Evolutionary conservation across 306 rosid genomes (phyloP), one percentile per base, ranked within the genome.

Genomic region (Alnus glutinosa): DNA sequence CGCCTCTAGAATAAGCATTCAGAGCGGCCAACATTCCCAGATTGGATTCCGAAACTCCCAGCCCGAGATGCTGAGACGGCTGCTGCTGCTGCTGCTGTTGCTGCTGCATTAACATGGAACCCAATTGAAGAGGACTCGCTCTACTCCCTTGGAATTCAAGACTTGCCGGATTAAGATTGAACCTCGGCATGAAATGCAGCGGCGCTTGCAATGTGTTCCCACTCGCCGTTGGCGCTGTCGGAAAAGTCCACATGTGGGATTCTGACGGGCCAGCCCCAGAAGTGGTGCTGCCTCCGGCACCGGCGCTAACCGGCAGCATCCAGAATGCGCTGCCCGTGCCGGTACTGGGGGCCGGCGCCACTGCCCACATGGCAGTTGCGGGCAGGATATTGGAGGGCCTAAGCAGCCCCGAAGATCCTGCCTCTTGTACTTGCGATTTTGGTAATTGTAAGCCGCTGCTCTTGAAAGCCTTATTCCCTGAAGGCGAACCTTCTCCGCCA

Each of bases 21-120:
- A 94, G 87, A 44, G 97, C 96, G 0, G 97, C 98, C 76, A 92
- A 39, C 94, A 94, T 88, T 37, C 97, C 98, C 87, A 94, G 76
- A 77, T 94, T 94, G 9, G 98, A 87, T n/a, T 94, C 98, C 3
- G 98, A 77, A 63, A 90, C 71, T 6, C 94, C 92, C 1, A 89
- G 72, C 0, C 97, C 97, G 0, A 91, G 86, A 42, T 93, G 97
- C 81, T 92, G 97, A 36, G 94, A 85, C 0, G 92, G 89, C 37
- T 84, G 89, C n/a, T 85, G 89, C 14, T 85, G 92, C 34, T 84
- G 90, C 94, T 84, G 89, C 14, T 85, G 89, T 15, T 85, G 89
- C 18, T 85, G 92, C 39, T 84, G 90, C 94, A 92, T 90, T 75
- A 90, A 32, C 90, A 91, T 89, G 0, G 98, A 91, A 8, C 98